Conservation (phyloP, 202 grass and related monocot species). For the Carex arenaria region DNA sequence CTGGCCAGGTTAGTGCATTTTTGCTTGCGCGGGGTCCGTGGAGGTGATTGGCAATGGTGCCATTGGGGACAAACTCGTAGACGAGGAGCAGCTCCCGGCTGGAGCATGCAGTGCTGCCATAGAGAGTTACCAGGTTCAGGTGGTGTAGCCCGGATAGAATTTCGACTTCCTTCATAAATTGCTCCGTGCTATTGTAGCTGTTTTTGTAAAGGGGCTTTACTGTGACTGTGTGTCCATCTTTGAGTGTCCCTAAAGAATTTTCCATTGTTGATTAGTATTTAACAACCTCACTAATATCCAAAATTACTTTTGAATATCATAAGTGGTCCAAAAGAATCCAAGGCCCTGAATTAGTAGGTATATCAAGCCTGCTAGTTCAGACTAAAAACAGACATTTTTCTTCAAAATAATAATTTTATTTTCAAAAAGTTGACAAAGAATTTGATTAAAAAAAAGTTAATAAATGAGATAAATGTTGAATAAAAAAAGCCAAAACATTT, state of each 20-base stretch:
- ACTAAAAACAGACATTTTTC: background rate
- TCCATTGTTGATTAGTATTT: background rate
- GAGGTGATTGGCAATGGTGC: conserved; percentile 84
- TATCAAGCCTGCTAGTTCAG: no score
- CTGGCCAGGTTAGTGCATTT: conserved; percentile 53
- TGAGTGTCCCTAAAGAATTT: conserved; percentile 49
- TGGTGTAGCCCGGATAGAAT: conserved; percentile 66
- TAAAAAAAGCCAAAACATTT: no score
- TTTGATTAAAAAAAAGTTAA: no score
- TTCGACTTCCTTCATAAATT: conserved; percentile 90
- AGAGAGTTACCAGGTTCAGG: conserved; percentile 69
- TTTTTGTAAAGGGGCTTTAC: conserved; percentile 82
- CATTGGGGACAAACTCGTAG: conserved; percentile 70
- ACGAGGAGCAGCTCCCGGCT: conserved; percentile 71
- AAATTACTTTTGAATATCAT: background rate
- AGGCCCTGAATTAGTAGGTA: background rate
- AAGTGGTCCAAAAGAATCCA: background rate
- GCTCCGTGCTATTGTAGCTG: conserved; percentile 59
- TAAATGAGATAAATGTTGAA: no score
- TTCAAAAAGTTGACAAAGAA: no score
- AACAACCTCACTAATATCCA: background rate
- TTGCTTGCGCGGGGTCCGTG: conserved; percentile 34
- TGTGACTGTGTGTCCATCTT: conserved; percentile 67
- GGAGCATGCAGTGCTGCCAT: conserved; percentile 60
- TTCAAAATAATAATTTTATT: no score